A percentile compares a stretch with the other conserved stretches of the same genome.
Conservation (phyloP, 2,329 filamentous ascomycete genomes). For the Trichoderma sp. region DNA sequence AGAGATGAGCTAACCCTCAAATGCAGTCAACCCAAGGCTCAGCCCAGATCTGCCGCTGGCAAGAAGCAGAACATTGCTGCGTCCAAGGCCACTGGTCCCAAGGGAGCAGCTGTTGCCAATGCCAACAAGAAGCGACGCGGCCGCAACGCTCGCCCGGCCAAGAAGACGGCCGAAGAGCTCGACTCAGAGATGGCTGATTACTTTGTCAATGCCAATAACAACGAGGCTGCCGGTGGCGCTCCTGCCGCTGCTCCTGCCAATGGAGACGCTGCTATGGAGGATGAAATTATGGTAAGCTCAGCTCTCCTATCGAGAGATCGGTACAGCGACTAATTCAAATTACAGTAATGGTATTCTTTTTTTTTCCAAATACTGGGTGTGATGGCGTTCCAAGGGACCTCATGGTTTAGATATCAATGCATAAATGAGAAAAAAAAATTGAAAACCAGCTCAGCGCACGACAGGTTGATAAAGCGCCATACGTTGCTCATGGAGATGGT, state of each 20-base stretch:
- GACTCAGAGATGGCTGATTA: slow-evolving; percentile 99
- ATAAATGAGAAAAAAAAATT: slow-evolving; percentile 23
- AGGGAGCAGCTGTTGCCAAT: slow-evolving; percentile 44
- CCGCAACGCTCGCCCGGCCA: slow-evolving; percentile 65
- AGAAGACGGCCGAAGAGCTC: slow-evolving; percentile 94
- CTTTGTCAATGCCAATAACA: slow-evolving; percentile 60
- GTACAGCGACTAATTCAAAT: neutral
- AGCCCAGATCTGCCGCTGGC: slow-evolving; percentile 79
- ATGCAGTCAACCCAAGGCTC: slow-evolving; percentile 41
- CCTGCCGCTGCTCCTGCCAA: slow-evolving; percentile 48
- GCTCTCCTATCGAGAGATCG: neutral
- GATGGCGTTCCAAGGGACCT: slow-evolving; percentile 28
- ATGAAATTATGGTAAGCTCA: slow-evolving; percentile 57
- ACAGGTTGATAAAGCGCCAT: neutral
- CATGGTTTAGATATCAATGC: slow-evolving; percentile 30
- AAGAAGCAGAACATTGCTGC: slow-evolving; percentile 61
- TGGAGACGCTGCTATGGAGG: slow-evolving; percentile 66
- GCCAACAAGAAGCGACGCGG: slow-evolving; percentile 56
- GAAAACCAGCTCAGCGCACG: neutral
- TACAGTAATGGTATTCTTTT: slow-evolving; percentile 15
- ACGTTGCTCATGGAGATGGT: neutral
- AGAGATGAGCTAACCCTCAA: neutral
- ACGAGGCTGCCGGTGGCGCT: slow-evolving; percentile 49
- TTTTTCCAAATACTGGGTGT: neutral
- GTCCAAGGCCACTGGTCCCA: slow-evolving; percentile 43